Evolutionary conservation across 768 basidiomycete species (phyloP), one percentile per base, ranked within the genome.

Genomic region (Clitopilus hobsonii): DNA sequence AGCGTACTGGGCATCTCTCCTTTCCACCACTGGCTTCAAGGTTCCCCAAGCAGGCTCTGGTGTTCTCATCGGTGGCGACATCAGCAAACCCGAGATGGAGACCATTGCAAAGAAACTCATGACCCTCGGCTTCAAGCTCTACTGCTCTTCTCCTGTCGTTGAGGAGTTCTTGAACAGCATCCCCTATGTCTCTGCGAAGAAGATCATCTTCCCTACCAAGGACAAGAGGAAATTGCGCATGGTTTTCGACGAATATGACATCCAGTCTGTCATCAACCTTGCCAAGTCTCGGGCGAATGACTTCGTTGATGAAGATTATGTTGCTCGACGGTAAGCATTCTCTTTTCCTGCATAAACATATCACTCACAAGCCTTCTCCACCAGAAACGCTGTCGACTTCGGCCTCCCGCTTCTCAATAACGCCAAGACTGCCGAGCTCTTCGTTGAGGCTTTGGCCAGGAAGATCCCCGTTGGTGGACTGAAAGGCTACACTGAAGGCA

Each of bases 11-110:
- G 86, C 91, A 2, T 88, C 96, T 2, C 76, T 97, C n/a, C 85
- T 94, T 49, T 94, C 91, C 59, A 94, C 91, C 6, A 99, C 94
- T 25, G 95, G 95, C 14, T 97, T 98, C 82, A 96, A 91, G 71
- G 77, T 93, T 51, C 97, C 97, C 20, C 81, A 78, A 53, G 81
- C 85, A 20, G 83, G 84, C 49, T 92, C 89, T 0, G 97, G 97
- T 59, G 87, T 97, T 23, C 82, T 99, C 56, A 78, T 98, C 54
- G 97, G 97, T 38, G 97, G 97, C 38, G 95, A 98, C 64, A 78
- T 89, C 56, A 78, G 77, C 54, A 86, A 88, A 66, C 92, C 94
- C 2, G 94, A 98, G 71, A 91, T 99, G 85, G 73, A 72, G 20
- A 76, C 77, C 29, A 85, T 98, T 56, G 91, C 95, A 11, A 89